A percentile compares a stretch with the other conserved stretches of the same genome.
These are phyloP conservation scores for Diutina pseudorugosa DNA, from an alignment of 1,139 yeast genomes.

Conservation along the genomic window DNA sequence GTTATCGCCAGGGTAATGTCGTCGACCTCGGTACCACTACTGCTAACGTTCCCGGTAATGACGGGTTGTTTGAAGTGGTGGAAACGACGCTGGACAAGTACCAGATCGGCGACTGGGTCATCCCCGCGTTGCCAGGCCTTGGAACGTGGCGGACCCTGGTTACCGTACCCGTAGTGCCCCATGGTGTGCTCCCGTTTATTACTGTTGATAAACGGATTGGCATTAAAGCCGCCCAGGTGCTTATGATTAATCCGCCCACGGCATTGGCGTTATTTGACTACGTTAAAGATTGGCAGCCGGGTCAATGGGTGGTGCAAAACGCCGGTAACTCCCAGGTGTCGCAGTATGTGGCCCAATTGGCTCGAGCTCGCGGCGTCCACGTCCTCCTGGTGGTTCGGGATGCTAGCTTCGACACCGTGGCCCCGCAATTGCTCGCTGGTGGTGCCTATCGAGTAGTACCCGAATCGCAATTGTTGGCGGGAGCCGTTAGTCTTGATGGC, in stretches of 20 bases:
- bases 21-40: background rate
- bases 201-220: background rate
- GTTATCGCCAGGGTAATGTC: background rate
- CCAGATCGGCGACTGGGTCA: background rate
- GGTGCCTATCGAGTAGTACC: background rate
- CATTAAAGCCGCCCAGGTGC: background rate
- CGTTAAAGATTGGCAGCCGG: background rate
- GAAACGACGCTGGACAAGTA: background rate
- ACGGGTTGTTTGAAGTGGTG: conserved; percentile 2
- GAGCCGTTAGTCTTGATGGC: background rate
- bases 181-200: background rate
- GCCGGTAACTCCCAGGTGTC: conserved; percentile 1
- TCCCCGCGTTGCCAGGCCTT: background rate
- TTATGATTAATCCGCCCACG: conserved; percentile 3
- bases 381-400: conserved; percentile 1
- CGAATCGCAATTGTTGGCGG: background rate
- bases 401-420: background rate
- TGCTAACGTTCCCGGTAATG: background rate
- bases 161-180: background rate
- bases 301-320: background rate
- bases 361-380: background rate
- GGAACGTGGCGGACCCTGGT: conserved; percentile 1
- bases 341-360: conserved; percentile 1
- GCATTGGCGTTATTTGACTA: background rate
- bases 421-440: background rate